These are phyloP conservation scores for Mycosarcoma maydis DNA, from an alignment of 1,284 basidiomycete species.

Conservation along the genomic window DNA sequence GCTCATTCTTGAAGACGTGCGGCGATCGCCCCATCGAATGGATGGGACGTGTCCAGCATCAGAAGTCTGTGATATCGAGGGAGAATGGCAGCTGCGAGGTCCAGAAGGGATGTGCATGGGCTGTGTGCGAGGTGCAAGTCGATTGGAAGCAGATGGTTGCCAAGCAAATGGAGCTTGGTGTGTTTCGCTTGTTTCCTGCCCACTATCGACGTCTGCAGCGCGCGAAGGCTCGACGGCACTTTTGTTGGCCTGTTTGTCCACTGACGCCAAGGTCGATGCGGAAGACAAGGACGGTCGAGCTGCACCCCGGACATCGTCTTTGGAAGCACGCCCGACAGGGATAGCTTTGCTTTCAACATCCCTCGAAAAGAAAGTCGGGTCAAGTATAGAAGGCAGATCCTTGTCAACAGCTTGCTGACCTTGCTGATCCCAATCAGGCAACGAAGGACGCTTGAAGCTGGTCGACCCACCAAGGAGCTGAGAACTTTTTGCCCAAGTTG, in stretches of 20 bases:
- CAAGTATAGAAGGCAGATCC: constrained; percentile 18
- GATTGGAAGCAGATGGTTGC: constrained; percentile 1
- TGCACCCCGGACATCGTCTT: constrained; percentile 7
- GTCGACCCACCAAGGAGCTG: constrained; percentile 9
- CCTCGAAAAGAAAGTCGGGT: constrained; percentile 26
- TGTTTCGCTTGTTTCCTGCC: constrained; percentile 14
- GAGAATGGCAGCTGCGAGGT: constrained; percentile 21
- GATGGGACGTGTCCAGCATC: constrained; percentile 6
- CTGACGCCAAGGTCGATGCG: background rate
- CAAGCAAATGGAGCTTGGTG: constrained; percentile 4
- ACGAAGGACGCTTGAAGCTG: constrained; percentile 35
- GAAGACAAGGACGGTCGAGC: background rate
- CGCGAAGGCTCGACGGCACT: background rate
- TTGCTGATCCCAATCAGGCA: constrained; percentile 44
- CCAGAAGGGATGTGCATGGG: constrained; percentile 28
- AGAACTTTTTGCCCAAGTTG: constrained; percentile 37
- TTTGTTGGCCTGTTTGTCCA: background rate
- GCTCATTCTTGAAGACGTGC: constrained; percentile 11
- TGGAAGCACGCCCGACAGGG: constrained; percentile 46
- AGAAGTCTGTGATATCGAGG: constrained; percentile 12
- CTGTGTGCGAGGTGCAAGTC: constrained; percentile 6
- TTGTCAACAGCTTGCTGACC: background rate
- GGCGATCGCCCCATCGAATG: constrained; percentile 12
- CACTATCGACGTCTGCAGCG: background rate
- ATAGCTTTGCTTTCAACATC: constrained; percentile 48